Base-by-base conservation (phyloP, 805 yeast species). In the Candida lessepsii region DNA sequence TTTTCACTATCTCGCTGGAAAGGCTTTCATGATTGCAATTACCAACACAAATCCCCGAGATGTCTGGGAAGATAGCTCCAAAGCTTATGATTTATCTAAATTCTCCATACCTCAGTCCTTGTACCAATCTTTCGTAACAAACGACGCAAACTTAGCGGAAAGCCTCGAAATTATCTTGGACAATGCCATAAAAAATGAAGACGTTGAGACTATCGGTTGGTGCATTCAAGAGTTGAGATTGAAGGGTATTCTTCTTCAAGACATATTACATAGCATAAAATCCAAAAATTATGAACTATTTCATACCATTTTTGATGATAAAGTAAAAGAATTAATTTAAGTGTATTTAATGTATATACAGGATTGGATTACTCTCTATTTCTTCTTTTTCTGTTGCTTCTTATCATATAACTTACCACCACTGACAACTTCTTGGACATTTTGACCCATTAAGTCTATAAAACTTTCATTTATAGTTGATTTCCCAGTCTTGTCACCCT, bases 381-480 rank as follows among this genome's bases (percentile, higher is more conserved):
- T 51, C 49, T 56, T 59, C 50, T 67, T 69, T 57, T 67, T 71
- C 14, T 61, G 59, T 53, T 66, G 69, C 62, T 71, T 73, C 60
- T 70, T 74, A 34, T 65, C 68, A 27, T 60, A 69, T 44, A 78
- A 58, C 44, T 68, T 67, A 51, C 83, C 83, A 46, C 83, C 83
- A 51, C 71, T 63, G 51, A 69, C 76, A 30, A 78, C 79, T 48
- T 76, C 78, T 46, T 68, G 65, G 18, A 63, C 80, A 45, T 75
- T 74, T 47, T 73, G 72, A 5, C 83, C 83, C 65, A 84, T 60
- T 49, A 84, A 64, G 36, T 76, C 82, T 40, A 81, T 57, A 55
- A 79, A 80, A 40, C 72, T 80, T 49, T 78, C 79, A 18, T 46
- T 52, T 3, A 32, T 20, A 3, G 30, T 11, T 33, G 39, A 14